These are phyloP conservation scores for Phytophthora sp. DNA, from an alignment of 352 stramenopile genomes.

Conservation along the genomic window DNA sequence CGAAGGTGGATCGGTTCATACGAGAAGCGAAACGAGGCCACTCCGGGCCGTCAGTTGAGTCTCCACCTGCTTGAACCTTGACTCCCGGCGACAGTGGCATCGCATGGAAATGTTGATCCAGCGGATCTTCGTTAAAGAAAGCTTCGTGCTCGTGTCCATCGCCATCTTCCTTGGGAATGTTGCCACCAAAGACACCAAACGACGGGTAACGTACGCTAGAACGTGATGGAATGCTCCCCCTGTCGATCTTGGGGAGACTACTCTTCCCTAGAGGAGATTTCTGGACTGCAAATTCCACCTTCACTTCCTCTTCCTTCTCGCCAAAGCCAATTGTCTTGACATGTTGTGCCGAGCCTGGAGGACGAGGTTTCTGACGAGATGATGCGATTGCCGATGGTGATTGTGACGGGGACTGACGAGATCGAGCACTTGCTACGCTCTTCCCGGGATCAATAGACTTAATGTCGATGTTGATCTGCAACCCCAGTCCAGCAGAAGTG, in stretches of 20 bases:
- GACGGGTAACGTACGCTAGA: slow-evolving; percentile 5
- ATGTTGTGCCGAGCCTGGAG: slow-evolving; percentile 8
- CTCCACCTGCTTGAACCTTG: slow-evolving; percentile 35
- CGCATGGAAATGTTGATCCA: slow-evolving; percentile 34
- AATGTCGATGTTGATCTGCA: slow-evolving; percentile 23
- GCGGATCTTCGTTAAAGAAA: slow-evolving; percentile 20
- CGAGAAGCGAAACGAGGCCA: slow-evolving; percentile 31
- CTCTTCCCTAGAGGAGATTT: slow-evolving; percentile 1
- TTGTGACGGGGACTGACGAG: slow-evolving; percentile 17
- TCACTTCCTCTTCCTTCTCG: slow-evolving; percentile 23
- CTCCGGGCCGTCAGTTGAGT: slow-evolving; percentile 33
- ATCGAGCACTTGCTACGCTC: slow-evolving; percentile 1
- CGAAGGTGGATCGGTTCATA: slow-evolving; percentile 43
- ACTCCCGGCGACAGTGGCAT: slow-evolving; percentile 44
- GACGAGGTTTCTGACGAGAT: slow-evolving; percentile 12
- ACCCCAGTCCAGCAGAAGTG: slow-evolving; percentile 1
- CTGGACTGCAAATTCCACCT: slow-evolving; percentile 30
- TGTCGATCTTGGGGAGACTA: slow-evolving; percentile 24
- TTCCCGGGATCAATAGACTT: neutral
- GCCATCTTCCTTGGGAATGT: neutral
- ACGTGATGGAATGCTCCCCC: slow-evolving; percentile 2
- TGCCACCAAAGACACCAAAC: slow-evolving; percentile 5
- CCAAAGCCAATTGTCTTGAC: slow-evolving; percentile 21
- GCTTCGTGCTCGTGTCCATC: neutral
- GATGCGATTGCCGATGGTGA: slow-evolving; percentile 16